Conservation (phyloP, 2,329 filamentous ascomycete genomes). For the Calonectria multiphialidica region DNA sequence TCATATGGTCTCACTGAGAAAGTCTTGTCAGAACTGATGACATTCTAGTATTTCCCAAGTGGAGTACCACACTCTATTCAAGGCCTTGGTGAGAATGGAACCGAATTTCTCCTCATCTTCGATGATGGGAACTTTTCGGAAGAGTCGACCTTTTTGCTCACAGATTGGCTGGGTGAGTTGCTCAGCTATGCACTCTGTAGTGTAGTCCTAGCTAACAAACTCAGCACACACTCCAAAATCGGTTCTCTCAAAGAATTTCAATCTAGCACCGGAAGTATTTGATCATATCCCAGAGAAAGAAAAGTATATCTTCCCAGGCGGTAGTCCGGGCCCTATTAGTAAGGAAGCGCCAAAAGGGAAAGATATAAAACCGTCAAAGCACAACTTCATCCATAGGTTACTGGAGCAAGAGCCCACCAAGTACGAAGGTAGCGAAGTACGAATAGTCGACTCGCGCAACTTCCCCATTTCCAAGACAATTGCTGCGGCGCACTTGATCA, state of each 20-base stretch:
- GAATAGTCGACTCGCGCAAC: constrained; percentile 80
- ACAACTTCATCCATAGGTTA: constrained; percentile 79
- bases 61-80: constrained; percentile 84
- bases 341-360: constrained; percentile 73
- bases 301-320: constrained; percentile 84
- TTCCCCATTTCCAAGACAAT: constrained; percentile 81
- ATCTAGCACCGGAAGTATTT: constrained; percentile 78
- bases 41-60: constrained; percentile 74
- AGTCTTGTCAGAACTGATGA: background rate
- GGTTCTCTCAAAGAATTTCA: constrained; percentile 81
- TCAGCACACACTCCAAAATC: constrained; percentile 77
- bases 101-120: constrained; percentile 62
- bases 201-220: constrained; percentile 12
- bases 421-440: constrained; percentile 74
- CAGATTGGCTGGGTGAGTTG: constrained; percentile 75
- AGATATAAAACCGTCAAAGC: constrained; percentile 74
- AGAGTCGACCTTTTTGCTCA: constrained; percentile 78
- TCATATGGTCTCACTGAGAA: accelerated
- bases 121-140: constrained; percentile 66
- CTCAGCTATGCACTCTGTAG: accelerated
- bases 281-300: constrained; percentile 73
- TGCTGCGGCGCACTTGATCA: constrained; percentile 78
- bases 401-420: constrained; percentile 75
- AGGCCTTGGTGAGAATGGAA: constrained; percentile 73
- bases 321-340: constrained; percentile 71